phyloP scores from a whole-genome alignment of 2,329 filamentous ascomycete species.

The Macroventuria anomochaeta region DNA sequence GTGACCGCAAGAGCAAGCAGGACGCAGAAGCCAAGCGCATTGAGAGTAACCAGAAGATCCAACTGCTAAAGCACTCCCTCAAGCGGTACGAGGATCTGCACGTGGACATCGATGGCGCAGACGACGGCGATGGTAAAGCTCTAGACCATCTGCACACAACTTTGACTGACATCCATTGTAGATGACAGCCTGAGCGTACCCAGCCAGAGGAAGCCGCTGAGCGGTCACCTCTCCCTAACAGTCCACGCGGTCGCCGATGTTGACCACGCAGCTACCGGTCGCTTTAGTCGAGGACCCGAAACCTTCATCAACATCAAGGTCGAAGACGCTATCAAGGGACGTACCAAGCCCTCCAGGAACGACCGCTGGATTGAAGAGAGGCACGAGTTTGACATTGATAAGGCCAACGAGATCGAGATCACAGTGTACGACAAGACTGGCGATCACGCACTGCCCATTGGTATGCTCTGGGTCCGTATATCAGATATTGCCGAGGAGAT shows the following conservation, averaged over 20 bases:
- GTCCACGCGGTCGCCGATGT: constrained; percentile 92
- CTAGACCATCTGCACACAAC: too few species aligned
- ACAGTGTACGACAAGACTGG: constrained; percentile 95
- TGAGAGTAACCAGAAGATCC: constrained; percentile 98
- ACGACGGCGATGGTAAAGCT: constrained; percentile 81
- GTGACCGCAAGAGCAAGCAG: constrained; percentile 91
- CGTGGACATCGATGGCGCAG: constrained; percentile 80
- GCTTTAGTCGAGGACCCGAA: constrained; percentile 89
- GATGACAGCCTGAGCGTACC: constrained; percentile 97
- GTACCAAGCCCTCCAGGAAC: constrained; percentile 82
- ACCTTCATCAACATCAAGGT: constrained; percentile 97
- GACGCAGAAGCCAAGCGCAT: constrained; percentile 89
- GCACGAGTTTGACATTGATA: constrained; percentile 93
- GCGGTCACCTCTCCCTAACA: constrained; percentile 84
- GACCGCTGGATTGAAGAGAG: constrained; percentile 92
- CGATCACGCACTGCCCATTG: constrained; percentile 90
- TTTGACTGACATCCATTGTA: constrained; percentile 51
- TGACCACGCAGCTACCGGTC: constrained; percentile 81
- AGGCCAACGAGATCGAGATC: constrained; percentile 97
- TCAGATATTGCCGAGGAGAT: constrained; percentile 98
- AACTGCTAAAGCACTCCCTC: constrained; percentile 91
- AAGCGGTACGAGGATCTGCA: constrained; percentile 98
- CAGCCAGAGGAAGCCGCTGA: constrained; percentile 94
- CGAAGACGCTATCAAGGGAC: constrained; percentile 88
- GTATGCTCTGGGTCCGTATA: constrained; percentile 93